phyloP scores from a whole-genome alignment of 345 rosid genomes.

The Heritiera littoralis region DNA sequence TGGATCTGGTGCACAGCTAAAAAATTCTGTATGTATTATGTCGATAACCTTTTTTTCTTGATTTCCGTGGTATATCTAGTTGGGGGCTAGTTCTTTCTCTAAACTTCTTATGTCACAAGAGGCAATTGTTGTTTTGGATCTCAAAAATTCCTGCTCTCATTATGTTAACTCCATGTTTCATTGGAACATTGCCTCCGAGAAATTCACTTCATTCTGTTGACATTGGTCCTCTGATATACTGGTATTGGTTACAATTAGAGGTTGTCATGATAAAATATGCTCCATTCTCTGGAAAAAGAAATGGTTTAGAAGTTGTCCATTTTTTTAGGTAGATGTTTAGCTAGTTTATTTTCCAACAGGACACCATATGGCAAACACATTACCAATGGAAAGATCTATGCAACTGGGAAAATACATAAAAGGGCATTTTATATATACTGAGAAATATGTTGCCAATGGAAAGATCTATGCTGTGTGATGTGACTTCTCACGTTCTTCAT shows the following conservation, averaged over 20 bases:
- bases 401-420: background rate
- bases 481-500: background rate
- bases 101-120: background rate
- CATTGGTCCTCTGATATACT: background rate
- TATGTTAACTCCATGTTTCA: background rate
- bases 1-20: constrained; percentile 97
- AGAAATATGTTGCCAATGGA: background rate
- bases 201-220: background rate
- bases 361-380: background rate
- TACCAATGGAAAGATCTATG: background rate
- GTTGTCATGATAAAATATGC: background rate
- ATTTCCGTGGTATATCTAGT: background rate
- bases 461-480: background rate
- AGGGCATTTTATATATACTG: background rate
- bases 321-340: background rate
- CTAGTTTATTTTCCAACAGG: background rate
- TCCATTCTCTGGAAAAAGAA: background rate
- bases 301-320: background rate
- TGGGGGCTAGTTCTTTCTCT: background rate
- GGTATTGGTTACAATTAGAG: constrained; percentile 7
- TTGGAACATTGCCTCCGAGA: background rate
- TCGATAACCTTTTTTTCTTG: background rate
- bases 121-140: background rate
- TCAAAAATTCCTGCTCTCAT: background rate
- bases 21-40: constrained; percentile 66